A percentile compares a stretch with the other conserved stretches of the same genome.
Evolutionary conservation across 345 rosid genomes (phyloP).

Genomic region (Litchi chinensis): DNA sequence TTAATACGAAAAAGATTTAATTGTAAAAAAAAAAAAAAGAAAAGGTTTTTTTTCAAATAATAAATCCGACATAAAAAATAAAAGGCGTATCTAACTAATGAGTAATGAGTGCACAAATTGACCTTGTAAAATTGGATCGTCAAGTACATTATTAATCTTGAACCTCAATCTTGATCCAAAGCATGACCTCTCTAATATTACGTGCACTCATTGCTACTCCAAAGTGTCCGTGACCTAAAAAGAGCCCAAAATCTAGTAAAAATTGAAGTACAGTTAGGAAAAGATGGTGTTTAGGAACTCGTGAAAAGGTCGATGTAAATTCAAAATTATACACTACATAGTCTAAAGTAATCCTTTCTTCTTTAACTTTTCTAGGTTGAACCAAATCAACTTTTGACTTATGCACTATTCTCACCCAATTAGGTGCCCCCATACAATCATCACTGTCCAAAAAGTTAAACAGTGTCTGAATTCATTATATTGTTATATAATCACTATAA

Average conservation of each 20-base stretch:
- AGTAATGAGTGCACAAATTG: neutral
- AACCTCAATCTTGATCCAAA: slow-evolving; percentile 3
- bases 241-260: slow-evolving; percentile 5
- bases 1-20: neutral
- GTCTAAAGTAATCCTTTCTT: slow-evolving; percentile 11
- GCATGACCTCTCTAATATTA: neutral
- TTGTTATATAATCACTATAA: neutral
- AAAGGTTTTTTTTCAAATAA: neutral
- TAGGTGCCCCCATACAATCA: slow-evolving; percentile 1
- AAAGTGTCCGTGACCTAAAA: neutral
- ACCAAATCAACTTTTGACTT: slow-evolving; percentile 29
- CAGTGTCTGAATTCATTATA: neutral
- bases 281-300: slow-evolving; percentile 16
- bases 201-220: neutral
- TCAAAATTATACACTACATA: neutral
- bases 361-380: slow-evolving; percentile 13
- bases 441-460: slow-evolving; percentile 17
- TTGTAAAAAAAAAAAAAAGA: no score
- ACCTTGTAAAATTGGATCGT: neutral
- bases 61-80: neutral
- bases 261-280: neutral
- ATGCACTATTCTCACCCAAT: neutral
- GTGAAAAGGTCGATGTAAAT: slow-evolving; percentile 16
- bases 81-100: neutral
- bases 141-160: neutral